Evolutionary conservation across 129 eudicot genomes (phyloP).

Genomic region (Centrapalus pauciflorus): DNA sequence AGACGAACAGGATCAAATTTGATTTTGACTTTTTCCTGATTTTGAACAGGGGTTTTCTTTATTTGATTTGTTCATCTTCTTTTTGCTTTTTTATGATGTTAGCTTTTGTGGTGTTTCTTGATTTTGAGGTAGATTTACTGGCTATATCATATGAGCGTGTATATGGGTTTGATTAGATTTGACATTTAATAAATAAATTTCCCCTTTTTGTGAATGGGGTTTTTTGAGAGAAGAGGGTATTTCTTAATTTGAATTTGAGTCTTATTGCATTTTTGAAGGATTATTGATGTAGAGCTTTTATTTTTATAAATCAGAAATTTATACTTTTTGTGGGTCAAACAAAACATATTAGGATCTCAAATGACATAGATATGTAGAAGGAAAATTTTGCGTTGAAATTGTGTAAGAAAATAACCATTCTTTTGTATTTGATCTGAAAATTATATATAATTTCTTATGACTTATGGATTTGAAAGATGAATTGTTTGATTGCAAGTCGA

Average conservation of each 20-base stretch:
- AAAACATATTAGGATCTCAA: constrained; percentile 7
- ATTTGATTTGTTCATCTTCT: not conserved
- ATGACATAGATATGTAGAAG: constrained; percentile 9
- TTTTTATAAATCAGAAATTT: constrained; percentile 9
- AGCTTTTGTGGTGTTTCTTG: constrained; percentile 1
- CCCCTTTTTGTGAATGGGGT: not conserved
- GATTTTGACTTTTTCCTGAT: constrained; percentile 1
- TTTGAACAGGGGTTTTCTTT: not conserved
- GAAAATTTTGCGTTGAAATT: not conserved
- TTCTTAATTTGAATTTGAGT: not conserved
- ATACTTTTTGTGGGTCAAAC: constrained; percentile 9
- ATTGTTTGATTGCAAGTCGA: not conserved
- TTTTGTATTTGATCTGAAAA: constrained; percentile 2
- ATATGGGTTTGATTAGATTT: not conserved
- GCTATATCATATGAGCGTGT: not conserved
- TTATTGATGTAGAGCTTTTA: not conserved
- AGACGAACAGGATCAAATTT: not conserved
- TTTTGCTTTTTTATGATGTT: not conserved
- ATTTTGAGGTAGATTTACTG: not conserved
- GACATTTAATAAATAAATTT: not conserved
- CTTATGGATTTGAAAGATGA: not conserved
- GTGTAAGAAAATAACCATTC: not conserved
- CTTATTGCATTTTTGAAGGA: not conserved
- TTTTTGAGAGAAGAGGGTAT: not conserved
- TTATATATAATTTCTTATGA: constrained; percentile 1